Percentiles rank a stretch among this genome's conserved stretches.
Conservation (phyloP, 352 stramenopile species). For the Phytophthora multivora region DNA sequence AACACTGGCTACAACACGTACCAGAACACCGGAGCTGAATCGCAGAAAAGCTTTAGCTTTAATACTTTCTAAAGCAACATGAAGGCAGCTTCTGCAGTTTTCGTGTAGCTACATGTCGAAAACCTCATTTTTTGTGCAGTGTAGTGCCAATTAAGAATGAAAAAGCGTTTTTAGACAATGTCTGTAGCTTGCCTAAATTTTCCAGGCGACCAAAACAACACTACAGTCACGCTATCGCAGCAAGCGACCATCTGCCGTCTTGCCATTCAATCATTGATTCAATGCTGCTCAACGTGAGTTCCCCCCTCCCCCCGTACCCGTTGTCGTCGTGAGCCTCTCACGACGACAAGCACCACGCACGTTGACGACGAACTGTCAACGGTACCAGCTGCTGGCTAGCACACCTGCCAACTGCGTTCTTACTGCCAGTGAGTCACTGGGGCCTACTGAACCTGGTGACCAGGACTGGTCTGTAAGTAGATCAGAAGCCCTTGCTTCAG, state of each 20-base stretch:
- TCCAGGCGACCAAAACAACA: not conserved
- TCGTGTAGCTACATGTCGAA: not conserved
- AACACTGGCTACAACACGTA: not conserved
- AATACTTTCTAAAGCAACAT: conserved; percentile 5
- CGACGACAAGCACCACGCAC: conserved; percentile 2
- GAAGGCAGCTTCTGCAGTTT: conserved; percentile 7
- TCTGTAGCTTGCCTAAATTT: not conserved
- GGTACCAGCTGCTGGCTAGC: not conserved
- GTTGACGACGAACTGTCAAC: not conserved
- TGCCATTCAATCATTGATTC: too few relatives aligned
- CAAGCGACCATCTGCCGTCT: not conserved
- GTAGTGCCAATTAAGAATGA: not conserved
- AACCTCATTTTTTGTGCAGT: not conserved
- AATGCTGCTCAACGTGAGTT: not conserved
- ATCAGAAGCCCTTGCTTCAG: conserved; percentile 6
- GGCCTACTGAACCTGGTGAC: too few relatives aligned
- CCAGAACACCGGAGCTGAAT: not conserved
- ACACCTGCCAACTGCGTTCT: not conserved
- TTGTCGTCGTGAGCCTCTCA: not conserved
- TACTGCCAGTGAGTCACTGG: too few relatives aligned
- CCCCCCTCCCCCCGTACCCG: too few relatives aligned
- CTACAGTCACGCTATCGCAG: not conserved
- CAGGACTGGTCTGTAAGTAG: conserved; percentile 6
- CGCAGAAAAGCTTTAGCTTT: conserved; percentile 24
- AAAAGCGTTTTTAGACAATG: too few relatives aligned